Evolutionary conservation across 805 yeast genomes (phyloP), one percentile per base, ranked within the genome.

Genomic region (Pichia heedii): DNA sequence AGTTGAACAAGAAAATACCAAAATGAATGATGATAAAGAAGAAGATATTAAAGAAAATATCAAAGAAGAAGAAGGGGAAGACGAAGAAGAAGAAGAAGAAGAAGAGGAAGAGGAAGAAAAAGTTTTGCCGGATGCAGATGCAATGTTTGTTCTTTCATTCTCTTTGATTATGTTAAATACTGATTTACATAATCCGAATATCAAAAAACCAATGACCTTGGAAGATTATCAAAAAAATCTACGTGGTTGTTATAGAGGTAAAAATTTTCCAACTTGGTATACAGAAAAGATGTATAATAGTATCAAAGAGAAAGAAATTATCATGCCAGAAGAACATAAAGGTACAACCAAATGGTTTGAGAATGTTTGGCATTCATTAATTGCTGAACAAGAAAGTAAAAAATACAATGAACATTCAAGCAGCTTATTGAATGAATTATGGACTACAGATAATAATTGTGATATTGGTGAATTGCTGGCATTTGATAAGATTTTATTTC

Each of bases 311-410:
- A 76, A 83, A 41, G 99, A 93, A 62, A 93, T 93, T 50, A 86
- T 93, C 39, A 85, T 94, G 89, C 97, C 98, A 0, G 97, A 93
- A 55, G 98, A 93, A 56, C 97, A 90, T 54, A 94, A 87, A 58
- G 93, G 90, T 15, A 85, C 88, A 11, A 84, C 87, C 19, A 87
- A 84, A 57, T 83, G 95, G 80, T 90, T 89, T 62, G 97, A 89
- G 57, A 90, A 84, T 55, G 70, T 67, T 26, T 84, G 95, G 95
- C 80, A 81, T 51, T 79, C 81, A 46, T 60, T 84, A 47, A 74
- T 84, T 36, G 70, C 75, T 1, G 71, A 74, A 22, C 75, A 70
- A 46, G 67, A 61, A 19, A 56, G 51, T 37, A 57, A 58, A 35
- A 36, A 48, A 10, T 32, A 48, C 6, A 49, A 49, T 22, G 60